Base-by-base conservation (phyloP, 2,329 filamentous ascomycete genomes). In the Colletotrichum zoysiae region DNA sequence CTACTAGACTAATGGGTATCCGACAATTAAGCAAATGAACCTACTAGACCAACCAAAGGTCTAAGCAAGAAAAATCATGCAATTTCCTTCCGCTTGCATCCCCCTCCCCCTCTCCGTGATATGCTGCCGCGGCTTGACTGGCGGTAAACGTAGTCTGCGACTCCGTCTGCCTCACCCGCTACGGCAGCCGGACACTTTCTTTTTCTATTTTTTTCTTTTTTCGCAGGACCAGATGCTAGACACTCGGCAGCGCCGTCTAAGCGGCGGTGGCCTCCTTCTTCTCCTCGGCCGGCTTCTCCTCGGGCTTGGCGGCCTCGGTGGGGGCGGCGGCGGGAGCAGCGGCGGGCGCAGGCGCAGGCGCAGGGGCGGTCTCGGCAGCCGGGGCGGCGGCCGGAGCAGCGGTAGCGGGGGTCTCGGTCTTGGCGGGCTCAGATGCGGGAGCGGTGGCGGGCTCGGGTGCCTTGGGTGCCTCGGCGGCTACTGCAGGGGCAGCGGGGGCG, bases 391-490 rank as follows among this genome's bases (percentile, higher is more conserved):
- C 57, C 16, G 65, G 48, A 11, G 65, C 35, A 30, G 65, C 61
- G 23, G 57, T 3, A 23, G 60, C 60, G 33, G 65, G 53, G 4
- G 69, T 61, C 9, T 74, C 74, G 53, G 76, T 65, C 67, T 76
- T 74, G 55, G 75, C 70, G 57, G 77, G 75, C 23, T 35, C 56
- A 12, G 67, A 12, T 42, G 53, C 30, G 9, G 69, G 44, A 35
- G 56, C 61, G 50, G 67, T 73, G 23, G 61, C 70, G 56, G 67
- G 67, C 61, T 70, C 61, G 11, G 67, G 40, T 26, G 51, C 67
- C 74, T 78, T 78, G 69, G 77, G 75, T 38, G 77, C 74, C 63
- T 78, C 79, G 33, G 75, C 59, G 38, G 76, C 67, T 56, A 76
- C 67, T 50, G 75, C 74, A 23, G 74, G 71, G 18, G 70, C 70